These are phyloP conservation scores for Neocatenulostroma microsporum DNA, from an alignment of 2,329 filamentous ascomycete species.

Conservation along the genomic window DNA sequence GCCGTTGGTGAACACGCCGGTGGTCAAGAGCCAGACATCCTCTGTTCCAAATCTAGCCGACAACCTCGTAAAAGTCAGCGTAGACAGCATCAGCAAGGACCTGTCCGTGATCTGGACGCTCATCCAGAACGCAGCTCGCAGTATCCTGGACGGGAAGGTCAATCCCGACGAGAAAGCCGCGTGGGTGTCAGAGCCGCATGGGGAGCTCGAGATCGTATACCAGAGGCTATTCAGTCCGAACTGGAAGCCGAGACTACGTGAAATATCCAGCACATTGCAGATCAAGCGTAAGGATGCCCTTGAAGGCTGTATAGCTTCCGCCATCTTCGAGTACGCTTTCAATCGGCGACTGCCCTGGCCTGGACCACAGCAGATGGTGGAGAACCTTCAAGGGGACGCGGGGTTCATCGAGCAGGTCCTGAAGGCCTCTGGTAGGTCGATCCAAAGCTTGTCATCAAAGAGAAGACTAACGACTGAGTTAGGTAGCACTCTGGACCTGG, in stretches of 20 bases:
- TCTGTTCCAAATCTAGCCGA: too few species aligned
- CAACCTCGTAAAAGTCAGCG: too few species aligned
- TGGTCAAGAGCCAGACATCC: too few species aligned
- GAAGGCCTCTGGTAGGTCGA: too few species aligned
- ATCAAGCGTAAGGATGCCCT: not conserved
- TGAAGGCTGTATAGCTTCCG: slow-evolving; percentile 1
- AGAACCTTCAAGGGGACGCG: not conserved
- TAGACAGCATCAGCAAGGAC: too few species aligned
- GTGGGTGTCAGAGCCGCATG: not conserved
- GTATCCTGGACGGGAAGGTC: not conserved
- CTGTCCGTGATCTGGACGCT: not conserved
- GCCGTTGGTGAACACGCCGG: too few species aligned
- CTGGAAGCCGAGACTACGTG: not conserved
- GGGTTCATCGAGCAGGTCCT: not conserved
- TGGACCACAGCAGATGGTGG: not conserved
- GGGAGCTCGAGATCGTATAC: not conserved
- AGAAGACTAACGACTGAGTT: not conserved
- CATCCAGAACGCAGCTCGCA: not conserved
- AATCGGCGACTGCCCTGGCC: not conserved
- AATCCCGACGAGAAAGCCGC: not conserved
- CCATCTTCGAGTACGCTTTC: slow-evolving; percentile 1
- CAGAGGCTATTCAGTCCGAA: not conserved
- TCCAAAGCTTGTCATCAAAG: not conserved
- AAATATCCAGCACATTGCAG: not conserved
- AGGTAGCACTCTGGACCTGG: not conserved